Evolutionary conservation across 2,329 filamentous ascomycete genomes (phyloP).

Genomic region (Fusarium heterosporum): DNA sequence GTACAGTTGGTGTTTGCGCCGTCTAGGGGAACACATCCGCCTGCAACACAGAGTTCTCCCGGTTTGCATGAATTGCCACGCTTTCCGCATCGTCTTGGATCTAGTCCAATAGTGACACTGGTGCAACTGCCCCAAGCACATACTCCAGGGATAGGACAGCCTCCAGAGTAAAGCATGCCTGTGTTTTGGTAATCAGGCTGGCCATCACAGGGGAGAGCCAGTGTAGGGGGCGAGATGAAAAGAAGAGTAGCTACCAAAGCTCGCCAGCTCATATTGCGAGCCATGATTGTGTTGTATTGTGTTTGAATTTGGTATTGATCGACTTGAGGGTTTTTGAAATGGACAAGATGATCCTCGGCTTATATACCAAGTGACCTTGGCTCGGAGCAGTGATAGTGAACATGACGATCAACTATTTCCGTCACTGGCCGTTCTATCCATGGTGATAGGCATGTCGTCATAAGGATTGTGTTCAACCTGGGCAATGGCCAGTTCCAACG

Average conservation of each 20-base stretch:
- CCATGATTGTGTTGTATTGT: constrained; percentile 14
- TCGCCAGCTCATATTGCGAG: constrained; percentile 20
- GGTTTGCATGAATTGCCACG: constrained; percentile 25
- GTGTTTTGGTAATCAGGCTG: constrained; percentile 4
- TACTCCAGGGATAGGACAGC: constrained; percentile 30
- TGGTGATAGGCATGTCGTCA: constrained; percentile 12
- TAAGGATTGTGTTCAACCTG: background rate
- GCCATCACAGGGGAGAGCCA: background rate
- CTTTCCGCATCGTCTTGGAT: constrained; percentile 25
- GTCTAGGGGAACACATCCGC: constrained; percentile 26
- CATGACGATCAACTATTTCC: background rate
- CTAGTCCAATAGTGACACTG: constrained; percentile 32
- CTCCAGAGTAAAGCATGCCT: constrained; percentile 25
- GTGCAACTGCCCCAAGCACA: constrained; percentile 37
- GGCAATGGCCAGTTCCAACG: background rate
- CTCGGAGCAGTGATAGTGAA: no score
- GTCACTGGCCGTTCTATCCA: background rate
- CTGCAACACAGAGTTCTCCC: constrained; percentile 36
- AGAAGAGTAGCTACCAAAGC: constrained; percentile 12
- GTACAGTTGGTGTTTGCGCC: constrained; percentile 6
- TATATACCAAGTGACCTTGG: constrained; percentile 22
- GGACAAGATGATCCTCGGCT: constrained; percentile 1
- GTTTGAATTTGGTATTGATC: constrained; percentile 26
- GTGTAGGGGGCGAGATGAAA: background rate
- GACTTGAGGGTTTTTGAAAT: constrained; percentile 2